phyloP scores from a whole-genome alignment of 1,284 basidiomycete genomes.

The Bondarzewia mesenterica region DNA sequence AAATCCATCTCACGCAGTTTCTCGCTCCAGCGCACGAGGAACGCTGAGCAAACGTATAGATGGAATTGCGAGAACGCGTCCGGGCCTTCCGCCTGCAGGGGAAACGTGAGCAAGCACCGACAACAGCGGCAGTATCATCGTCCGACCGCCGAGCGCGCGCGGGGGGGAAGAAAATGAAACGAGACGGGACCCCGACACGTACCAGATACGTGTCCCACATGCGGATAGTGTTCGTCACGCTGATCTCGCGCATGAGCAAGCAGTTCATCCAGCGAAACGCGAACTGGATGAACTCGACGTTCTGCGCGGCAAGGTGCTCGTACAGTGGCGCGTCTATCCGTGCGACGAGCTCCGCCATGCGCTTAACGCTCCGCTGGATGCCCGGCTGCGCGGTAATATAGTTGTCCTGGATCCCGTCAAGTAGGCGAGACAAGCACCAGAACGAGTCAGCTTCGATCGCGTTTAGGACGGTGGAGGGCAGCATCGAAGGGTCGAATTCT shows the following conservation, averaged over 20 bases:
- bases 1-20: constrained; percentile 92
- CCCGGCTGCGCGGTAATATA: constrained; percentile 94
- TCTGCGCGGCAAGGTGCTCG: constrained; percentile 78
- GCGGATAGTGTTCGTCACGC: constrained; percentile 87
- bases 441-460: constrained; percentile 94
- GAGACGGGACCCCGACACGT: too few relatives aligned
- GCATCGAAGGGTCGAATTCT: constrained; percentile 70
- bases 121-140: too few relatives aligned
- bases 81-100: constrained; percentile 76
- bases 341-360: constrained; percentile 88
- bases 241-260: constrained; percentile 92
- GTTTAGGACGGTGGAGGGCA: constrained; percentile 62
- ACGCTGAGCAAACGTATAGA: constrained; percentile 92
- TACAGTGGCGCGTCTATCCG: constrained; percentile 85
- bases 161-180: constrained; percentile 2
- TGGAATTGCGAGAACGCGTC: constrained; percentile 97
- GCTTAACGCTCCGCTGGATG: constrained; percentile 83
- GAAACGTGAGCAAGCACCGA: constrained; percentile 1
- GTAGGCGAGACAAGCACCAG: constrained; percentile 89
- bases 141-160: too few relatives aligned
- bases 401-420: constrained; percentile 96
- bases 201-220: constrained; percentile 99
- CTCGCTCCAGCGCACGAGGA: constrained; percentile 88
- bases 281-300: constrained; percentile 98
- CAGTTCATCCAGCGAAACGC: constrained; percentile 99